phyloP scores from a whole-genome alignment of 2,329 filamentous ascomycete genomes.

The Bimuria novae-zelandiae region DNA sequence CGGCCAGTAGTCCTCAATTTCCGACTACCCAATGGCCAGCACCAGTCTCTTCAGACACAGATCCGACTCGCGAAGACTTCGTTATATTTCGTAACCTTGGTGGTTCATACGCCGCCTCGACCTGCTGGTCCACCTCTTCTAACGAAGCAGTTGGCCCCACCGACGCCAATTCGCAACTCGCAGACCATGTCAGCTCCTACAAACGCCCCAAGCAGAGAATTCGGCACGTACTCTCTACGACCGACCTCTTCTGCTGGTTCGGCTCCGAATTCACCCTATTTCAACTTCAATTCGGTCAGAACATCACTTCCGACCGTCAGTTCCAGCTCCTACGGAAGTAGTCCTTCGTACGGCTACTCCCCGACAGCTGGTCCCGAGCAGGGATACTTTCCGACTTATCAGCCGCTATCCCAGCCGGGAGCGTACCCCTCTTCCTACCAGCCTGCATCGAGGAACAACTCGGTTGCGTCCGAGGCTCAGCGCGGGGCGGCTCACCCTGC shows the following conservation, averaged over 20 bases:
- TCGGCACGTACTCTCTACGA: constrained; percentile 32
- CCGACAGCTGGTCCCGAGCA: constrained; percentile 38
- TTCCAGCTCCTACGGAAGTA: constrained; percentile 40
- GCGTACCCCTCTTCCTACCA: constrained; percentile 38
- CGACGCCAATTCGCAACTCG: constrained; percentile 31
- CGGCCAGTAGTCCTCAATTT: constrained; percentile 49
- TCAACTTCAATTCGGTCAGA: constrained; percentile 39
- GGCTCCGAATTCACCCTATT: constrained; percentile 41
- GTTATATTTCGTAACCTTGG: constrained; percentile 53
- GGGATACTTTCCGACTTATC: constrained; percentile 40
- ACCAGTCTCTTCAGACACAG: constrained; percentile 42
- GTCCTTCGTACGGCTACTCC: constrained; percentile 42
- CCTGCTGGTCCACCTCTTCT: constrained; percentile 35
- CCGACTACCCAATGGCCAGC: constrained; percentile 37
- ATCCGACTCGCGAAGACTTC: constrained; percentile 50
- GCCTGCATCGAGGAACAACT: constrained; percentile 28
- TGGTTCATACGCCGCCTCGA: constrained; percentile 36
- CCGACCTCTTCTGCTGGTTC: constrained; percentile 40
- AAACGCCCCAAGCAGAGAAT: constrained; percentile 30
- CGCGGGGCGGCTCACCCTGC: constrained; percentile 29
- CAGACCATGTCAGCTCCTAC: constrained; percentile 37
- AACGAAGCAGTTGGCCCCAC: constrained; percentile 41
- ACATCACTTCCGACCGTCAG: constrained; percentile 42
- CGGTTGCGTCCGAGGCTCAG: constrained; percentile 35
- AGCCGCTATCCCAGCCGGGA: constrained; percentile 31